Conservation (phyloP, 371 early-diverging fungal species). For the Mucor sp. region DNA sequence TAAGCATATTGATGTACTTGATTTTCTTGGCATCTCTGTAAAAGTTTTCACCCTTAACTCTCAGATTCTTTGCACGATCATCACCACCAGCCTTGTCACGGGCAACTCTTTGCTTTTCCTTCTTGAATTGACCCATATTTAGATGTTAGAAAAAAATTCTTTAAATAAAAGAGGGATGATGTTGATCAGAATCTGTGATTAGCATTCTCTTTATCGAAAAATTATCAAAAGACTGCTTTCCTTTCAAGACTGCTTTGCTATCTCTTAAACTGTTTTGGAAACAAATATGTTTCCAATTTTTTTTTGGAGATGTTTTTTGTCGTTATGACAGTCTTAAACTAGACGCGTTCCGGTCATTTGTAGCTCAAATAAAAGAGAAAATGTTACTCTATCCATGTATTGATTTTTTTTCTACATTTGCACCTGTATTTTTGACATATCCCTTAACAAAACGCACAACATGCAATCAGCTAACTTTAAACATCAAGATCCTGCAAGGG, state of each 20-base stretch:
- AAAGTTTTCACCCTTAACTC: conserved; percentile 94
- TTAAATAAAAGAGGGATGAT: neutral
- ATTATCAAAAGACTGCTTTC: conserved; percentile 1
- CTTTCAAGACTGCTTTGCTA: neutral
- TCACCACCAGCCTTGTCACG: conserved; percentile 49
- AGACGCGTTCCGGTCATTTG: no score
- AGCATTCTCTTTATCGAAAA: neutral
- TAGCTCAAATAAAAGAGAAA: no score
- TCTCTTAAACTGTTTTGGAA: no score
- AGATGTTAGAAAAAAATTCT: conserved; percentile 1
- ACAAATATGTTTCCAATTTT: no score
- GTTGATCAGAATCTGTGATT: neutral
- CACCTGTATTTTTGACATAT: no score
- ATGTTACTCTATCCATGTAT: no score
- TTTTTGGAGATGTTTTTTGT: no score
- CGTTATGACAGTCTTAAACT: no score
- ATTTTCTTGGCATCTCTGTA: conserved; percentile 95
- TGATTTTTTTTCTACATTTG: no score
- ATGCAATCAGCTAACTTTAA: no score
- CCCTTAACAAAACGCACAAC: no score
- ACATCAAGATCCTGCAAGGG: no score
- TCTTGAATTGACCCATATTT: conserved; percentile 69
- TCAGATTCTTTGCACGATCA: conserved; percentile 67
- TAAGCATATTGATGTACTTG: conserved; percentile 89
- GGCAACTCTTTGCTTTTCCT: conserved; percentile 65